Percentiles rank a stretch among this genome's conserved stretches.
phyloP scores from a whole-genome alignment of 345 rosid species.

The Moricandia moricandioides region DNA sequence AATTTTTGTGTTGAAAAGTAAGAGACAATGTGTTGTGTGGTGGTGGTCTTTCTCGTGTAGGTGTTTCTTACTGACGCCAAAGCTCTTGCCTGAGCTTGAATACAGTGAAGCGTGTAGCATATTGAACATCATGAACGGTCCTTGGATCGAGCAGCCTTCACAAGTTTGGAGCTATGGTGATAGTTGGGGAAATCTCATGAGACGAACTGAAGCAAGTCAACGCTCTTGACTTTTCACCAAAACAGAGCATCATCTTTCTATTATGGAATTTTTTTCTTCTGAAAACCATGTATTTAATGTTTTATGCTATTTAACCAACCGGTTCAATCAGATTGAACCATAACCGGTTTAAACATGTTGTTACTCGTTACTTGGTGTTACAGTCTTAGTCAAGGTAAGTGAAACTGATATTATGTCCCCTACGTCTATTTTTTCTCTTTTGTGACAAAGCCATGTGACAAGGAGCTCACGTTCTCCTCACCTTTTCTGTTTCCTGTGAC shows the following conservation, averaged over 20 bases:
- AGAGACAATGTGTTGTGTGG: background rate
- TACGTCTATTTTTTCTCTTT: background rate
- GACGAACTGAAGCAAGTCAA: background rate
- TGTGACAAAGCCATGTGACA: background rate
- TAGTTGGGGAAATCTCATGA: background rate
- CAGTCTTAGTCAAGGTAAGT: background rate
- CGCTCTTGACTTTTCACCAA: background rate
- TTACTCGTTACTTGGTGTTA: background rate
- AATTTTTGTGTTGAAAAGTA: background rate
- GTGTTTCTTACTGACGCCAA: constrained; percentile 89
- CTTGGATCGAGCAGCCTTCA: constrained; percentile 75
- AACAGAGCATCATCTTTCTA: background rate
- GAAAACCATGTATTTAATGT: background rate
- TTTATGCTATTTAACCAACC: background rate
- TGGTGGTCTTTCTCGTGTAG: constrained; percentile 37
- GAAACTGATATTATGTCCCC: background rate
- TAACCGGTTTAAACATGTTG: background rate
- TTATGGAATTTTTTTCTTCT: background rate
- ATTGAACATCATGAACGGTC: constrained; percentile 23
- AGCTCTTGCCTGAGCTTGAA: constrained; percentile 81
- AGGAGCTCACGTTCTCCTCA: background rate
- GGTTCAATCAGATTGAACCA: background rate
- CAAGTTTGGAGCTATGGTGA: constrained; percentile 63
- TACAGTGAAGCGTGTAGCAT: constrained; percentile 85
- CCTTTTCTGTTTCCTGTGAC: background rate